Evolutionary conservation across 352 stramenopile genomes (phyloP), one percentile per base, ranked within the genome.

Genomic region (Pythium vanterpoolii): DNA sequence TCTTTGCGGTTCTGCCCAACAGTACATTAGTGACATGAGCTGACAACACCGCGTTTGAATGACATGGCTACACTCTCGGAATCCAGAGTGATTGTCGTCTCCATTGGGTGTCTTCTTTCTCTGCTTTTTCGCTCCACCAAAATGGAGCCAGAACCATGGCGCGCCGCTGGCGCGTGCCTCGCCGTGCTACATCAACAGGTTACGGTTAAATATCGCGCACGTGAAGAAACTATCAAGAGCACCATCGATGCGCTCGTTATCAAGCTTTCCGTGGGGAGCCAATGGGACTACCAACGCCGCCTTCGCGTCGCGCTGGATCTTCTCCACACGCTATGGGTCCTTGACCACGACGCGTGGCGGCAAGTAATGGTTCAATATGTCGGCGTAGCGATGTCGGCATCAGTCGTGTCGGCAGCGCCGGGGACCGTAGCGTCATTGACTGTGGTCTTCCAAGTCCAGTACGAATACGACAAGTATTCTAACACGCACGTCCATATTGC

Each of bases 401-500:
- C 42, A 5, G 6, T 66, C 1, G 50, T 44, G 3, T 3, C 46
- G 34, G 33, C 48, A 6, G 5, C 39, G 21, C 18, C 21, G 3
- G 10, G 19, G 4, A 14, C 28, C 9, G 36, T 7, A 0, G 38
- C 53, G 4, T n/a, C 38, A 5, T 28, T 55, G 4, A 18, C 31
- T 10, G 31, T 66, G 19, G 59, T 60, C 10, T 16, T 64, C 27
- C 28, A 40, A 26, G 18, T 64, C 30, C 33, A 59, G 30, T 38
- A 57, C n/a, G n/a, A n/a, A n/a, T n/a, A n/a, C 42, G 56, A 63
- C 57, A 59, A 59, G 31, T 57, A 59, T 33, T 28, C 42, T 10
- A 40, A 39, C 45, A 40, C 51, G 39, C 4, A 59, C 18, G 40
- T 40, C 14, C 4, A 24, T 33, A 39, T 42, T 4, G 23, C 39